Evolutionary conservation across 1,284 basidiomycete species (phyloP).

Genomic region (Naganishia sp.): DNA sequence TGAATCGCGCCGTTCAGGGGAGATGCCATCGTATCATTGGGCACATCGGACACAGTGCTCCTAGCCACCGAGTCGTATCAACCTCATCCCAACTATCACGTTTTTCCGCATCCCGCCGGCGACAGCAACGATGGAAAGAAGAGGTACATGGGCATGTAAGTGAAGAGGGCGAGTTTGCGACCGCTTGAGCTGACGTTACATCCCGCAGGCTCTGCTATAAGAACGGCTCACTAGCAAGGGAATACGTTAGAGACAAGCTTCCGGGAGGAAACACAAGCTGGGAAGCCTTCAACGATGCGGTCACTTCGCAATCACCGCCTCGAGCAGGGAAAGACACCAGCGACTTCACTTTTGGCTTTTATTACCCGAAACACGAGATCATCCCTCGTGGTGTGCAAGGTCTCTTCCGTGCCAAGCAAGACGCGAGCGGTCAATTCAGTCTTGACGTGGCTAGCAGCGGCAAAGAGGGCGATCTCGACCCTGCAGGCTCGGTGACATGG

Average conservation of each 20-base stretch:
- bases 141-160: conserved; percentile 53
- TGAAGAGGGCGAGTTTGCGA: conserved; percentile 53
- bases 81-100: conserved; percentile 56
- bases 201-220: conserved; percentile 74
- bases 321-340: conserved; percentile 36
- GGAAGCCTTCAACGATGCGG: conserved; percentile 69
- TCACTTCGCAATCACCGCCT: conserved; percentile 42
- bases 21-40: conserved; percentile 85
- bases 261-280: conserved; percentile 58
- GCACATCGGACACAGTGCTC: conserved; percentile 85
- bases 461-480: conserved; percentile 44
- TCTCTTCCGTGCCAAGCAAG: conserved; percentile 63
- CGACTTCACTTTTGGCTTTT: conserved; percentile 62
- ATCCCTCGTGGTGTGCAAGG: conserved; percentile 73
- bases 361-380: conserved; percentile 80
- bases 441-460: conserved; percentile 45
- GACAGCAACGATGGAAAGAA: conserved; percentile 33
- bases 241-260: conserved; percentile 73
- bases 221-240: conserved; percentile 78
- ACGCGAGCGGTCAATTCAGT: conserved; percentile 42
- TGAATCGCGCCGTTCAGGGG: conserved; percentile 24
- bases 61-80: conserved; percentile 61
- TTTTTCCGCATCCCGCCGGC: conserved; percentile 57
- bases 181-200: neutral
- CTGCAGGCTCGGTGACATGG: conserved; percentile 9